Evolutionary conservation across 108 stramenopile genomes (phyloP), one percentile per base, ranked within the genome.

Genomic region (Nitzschia palea): DNA sequence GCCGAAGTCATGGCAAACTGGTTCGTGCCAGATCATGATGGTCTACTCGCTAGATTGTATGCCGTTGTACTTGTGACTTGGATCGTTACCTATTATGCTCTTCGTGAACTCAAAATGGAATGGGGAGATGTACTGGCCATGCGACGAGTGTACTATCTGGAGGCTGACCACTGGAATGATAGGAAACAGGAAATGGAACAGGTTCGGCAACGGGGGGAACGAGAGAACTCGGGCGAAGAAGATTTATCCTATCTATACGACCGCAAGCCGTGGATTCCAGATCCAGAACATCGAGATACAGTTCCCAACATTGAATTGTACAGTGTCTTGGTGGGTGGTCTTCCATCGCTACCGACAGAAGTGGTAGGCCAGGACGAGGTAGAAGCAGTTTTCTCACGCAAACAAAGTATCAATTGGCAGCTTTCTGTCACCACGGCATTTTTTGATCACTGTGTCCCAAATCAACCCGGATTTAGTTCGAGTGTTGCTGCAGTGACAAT

Each of bases 401-500:
- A 68, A 33, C 67, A 67, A 51, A 81, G 72, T 48, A 80, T 89
- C 29, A 88, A 94, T 50, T 94, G 93, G 93, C 93, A 94, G 34
- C 61, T 91, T 44, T 80, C 86, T 15, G 81, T 94, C 22, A 86
- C 88, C 0, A 78, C 83, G 0, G 80, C 86, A 15, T 93, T 89
- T 71, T 93, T 93, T 64, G 87, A 93, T 70, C 88, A 89, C 36
- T 93, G 88, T 55, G 86, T 93, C 5, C 91, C 91, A 23, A 93
- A 89, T 73, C 86, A 86, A 47, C 91, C 88, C 9, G 91, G 91
- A 22, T 93, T 86, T 67, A 83, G 80, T 60, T 86, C 85, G 28
- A 85, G 83, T 65, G 88, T 94, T 34, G 93, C 90, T 15, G 93
- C 93, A 1, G 93, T 94, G 6, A 91, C 93, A 0, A 89, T 94